phyloP scores from a whole-genome alignment of 805 yeast genomes.

The Yarrowia yakushimensis region DNA sequence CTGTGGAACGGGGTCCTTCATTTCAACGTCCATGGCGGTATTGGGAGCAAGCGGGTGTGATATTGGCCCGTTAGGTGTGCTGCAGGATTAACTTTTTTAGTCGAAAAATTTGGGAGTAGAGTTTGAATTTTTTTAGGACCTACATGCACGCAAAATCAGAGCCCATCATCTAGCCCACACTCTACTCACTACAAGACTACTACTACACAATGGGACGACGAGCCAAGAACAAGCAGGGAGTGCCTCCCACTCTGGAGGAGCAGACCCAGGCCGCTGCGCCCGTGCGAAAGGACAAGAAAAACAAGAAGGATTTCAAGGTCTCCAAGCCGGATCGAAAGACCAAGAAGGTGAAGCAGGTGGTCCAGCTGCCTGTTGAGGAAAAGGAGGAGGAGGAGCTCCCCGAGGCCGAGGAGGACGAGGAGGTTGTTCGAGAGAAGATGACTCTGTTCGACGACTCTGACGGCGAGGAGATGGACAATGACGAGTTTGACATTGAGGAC shows the following conservation, averaged over 20 bases:
- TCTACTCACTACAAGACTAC: background rate
- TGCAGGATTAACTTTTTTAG: background rate
- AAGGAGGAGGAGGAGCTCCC: conserved; percentile 25
- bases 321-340: conserved; percentile 27
- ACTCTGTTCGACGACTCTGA: conserved; percentile 53
- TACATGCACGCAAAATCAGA: background rate
- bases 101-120: conserved; percentile 11
- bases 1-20: background rate
- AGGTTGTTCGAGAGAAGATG: conserved; percentile 64
- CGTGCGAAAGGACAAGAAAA: conserved; percentile 23
- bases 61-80: background rate
- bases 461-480: conserved; percentile 42
- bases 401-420: conserved; percentile 60
- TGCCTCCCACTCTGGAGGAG: conserved; percentile 81
- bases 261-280: conserved; percentile 32
- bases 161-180: background rate
- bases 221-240: conserved; percentile 88
- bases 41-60: background rate
- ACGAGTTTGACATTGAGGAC: conserved; percentile 43
- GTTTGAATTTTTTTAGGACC: conserved; percentile 21
- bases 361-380: conserved; percentile 10
- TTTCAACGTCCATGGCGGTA: background rate
- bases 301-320: conserved; percentile 13
- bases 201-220: conserved; percentile 76
- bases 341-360: conserved; percentile 29